Base-by-base conservation (phyloP, 352 stramenopile species). In the Phytopythium cucurbitacearum region DNA sequence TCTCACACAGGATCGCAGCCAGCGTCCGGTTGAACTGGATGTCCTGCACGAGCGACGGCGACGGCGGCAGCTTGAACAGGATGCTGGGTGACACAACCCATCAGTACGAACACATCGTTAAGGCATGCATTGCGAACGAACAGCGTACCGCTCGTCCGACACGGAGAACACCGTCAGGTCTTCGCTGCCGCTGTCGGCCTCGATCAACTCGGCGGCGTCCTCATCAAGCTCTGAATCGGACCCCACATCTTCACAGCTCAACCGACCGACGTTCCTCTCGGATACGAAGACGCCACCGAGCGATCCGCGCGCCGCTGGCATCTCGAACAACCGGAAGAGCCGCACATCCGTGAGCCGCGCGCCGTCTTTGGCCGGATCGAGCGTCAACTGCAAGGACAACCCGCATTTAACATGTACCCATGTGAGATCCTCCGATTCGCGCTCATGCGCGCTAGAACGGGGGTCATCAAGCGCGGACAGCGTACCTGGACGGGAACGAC, bases 1-100 rank as follows among this genome's bases (percentile, higher is more conserved):
- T 80, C 58, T 91, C 81, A 40, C 79, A 89, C 4, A 89, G 70
- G 15, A 91, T 65, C 3, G 81, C 78, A 3, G 76, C 75, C 7
- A 59, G 73, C 2, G 63, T 63, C 13, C 56, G 54, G 33, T 89
- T 85, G 42, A 85, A 80, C 50, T 89, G 78, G 8, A 89, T 50
- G 56, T 91, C 80, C 56, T 89, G 57, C 36, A 91, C 76, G 3
- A 81, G 65, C 7, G 80, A 89, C 21, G 73, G 76, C 21, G 80
- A 76, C 16, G 78, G 71, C 2, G 76, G 71, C 16, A 91, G 60
- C 43, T 77, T 72, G 47, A 85, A 59, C 45, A 91, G 52, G 44
- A 69, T 16, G 28, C 46, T 48, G 9, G 35, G 34, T 36, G 36
- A 7, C 3, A 47, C 40, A 7, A 50, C 35, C 16, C 36, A 48